Evolutionary conservation across 257 asterid species (phyloP), one percentile per base, ranked within the genome.

Genomic region (Ophiorrhiza pumila): DNA sequence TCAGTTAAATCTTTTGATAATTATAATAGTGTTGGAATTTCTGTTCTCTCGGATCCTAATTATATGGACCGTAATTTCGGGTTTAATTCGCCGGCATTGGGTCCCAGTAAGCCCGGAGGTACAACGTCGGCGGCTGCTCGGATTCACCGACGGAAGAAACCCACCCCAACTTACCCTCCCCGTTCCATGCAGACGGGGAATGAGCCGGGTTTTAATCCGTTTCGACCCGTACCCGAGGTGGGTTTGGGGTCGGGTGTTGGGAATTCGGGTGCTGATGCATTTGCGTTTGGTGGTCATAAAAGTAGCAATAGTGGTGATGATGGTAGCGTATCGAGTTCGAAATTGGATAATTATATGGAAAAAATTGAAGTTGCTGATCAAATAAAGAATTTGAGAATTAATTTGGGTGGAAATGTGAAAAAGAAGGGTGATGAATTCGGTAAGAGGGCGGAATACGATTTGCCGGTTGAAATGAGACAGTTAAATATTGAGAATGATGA

Each of bases 21-120:
- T 73, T 53, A 71, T 45, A 47, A 31, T 58, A 57, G 29, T n/a
- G 32, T 39, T 49, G 60, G 71, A 6, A 23, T 37, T 55, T 41
- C 73, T 46, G 50, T 58, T 22, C 50, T 58, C 60, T 61, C 67
- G 13, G 69, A 68, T 42, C 47, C 43, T 56, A 66, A 58, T n/a
- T 41, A 53, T 27, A 90, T 91, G 96, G 97, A 91, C 84, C 89
- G 92, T 53, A 77, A 85, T 81, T 72, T 83, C 74, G 87, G 90
- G 23, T 87, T 82, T 39, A 75, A 68, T 70, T 80, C 96, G 1
- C 82, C 95, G 68, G 82, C 96, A 49, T 74, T 82, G 74, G 86
- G 82, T 62, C 59, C 87, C 53, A 80, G 79, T 32, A 71, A 75
- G 77, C 88, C 65, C 47, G 87, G 66, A 59, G 87, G 88, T 37